A percentile compares a stretch with the other conserved stretches of the same genome.
Conservation (phyloP, 2,329 filamentous ascomycete genomes). For the Penicillium sp. region DNA sequence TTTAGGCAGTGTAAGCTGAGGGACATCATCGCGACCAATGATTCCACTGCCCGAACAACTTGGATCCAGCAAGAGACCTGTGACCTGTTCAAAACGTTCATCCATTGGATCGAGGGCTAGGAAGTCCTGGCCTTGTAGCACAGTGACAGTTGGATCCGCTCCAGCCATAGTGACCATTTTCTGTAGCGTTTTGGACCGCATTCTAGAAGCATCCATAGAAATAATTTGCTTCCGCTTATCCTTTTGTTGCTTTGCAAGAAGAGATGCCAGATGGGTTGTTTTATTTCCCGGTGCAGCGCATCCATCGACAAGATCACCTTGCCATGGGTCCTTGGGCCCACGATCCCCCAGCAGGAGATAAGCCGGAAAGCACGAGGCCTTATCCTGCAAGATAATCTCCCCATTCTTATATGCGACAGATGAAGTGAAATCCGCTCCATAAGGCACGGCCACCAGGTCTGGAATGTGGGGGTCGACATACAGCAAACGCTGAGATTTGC, state of each 20-base stretch:
- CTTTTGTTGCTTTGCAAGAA: constrained; percentile 51
- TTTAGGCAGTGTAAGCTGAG: constrained; percentile 64
- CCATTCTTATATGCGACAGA: constrained; percentile 73
- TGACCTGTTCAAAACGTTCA: constrained; percentile 67
- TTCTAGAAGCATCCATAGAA: constrained; percentile 41
- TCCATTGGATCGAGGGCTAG: constrained; percentile 69
- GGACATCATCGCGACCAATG: constrained; percentile 79
- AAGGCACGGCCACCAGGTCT: constrained; percentile 76
- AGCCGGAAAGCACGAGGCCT: constrained; percentile 94
- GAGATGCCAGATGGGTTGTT: constrained; percentile 86
- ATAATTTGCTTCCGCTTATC: constrained; percentile 50
- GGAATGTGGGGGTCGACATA: constrained; percentile 81
- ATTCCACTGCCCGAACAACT: constrained; percentile 97
- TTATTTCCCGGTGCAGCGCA: constrained; percentile 97
- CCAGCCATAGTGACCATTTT: constrained; percentile 84
- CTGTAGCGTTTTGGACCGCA: constrained; percentile 71
- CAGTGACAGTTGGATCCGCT: constrained; percentile 63
- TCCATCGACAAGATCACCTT: constrained; percentile 80
- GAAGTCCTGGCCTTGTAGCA: constrained; percentile 79
- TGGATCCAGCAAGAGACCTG: constrained; percentile 81
- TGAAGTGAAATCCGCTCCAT: constrained; percentile 70
- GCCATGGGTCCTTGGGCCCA: constrained; percentile 33
- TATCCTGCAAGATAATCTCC: constrained; percentile 88
- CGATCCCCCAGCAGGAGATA: constrained; percentile 70
- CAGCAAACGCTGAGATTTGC: constrained; percentile 28